Base-by-base conservation (phyloP, 768 basidiomycete species). In the Psilocybe subaeruginosa region DNA sequence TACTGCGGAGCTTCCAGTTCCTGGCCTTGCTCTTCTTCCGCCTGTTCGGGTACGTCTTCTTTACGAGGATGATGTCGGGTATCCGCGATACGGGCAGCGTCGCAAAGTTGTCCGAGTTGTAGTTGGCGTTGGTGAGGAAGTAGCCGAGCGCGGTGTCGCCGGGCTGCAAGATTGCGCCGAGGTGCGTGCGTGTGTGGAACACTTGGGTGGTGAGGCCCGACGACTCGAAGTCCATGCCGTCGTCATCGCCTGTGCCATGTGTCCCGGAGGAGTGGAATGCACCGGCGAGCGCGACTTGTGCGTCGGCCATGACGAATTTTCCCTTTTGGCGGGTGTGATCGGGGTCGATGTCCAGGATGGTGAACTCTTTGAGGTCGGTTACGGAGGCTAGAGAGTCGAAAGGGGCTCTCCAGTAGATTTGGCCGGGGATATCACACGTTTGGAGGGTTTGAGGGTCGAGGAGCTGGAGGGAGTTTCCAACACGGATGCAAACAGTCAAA, bases 141-240 rank as follows among this genome's bases (percentile, higher is more conserved):
- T 93, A 99, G 0, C 97, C 97, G 56, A 98, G 77, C 31, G 85
- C 96, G 1, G 95, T 88, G 73, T 99, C 97, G 27, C 97, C 97
- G 0, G 97, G 96, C 70, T 99, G 97, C 17, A 99, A 82, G 61
- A 83, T 81, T 14, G 86, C 91, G 55, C 97, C 97, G 46, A 99
- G 88, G 69, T 99, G 97, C 16, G 97, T 99, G 37, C 97, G 91
- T 12, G 97, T 97, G 76, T 98, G 95, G 78, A 86, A 94, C 63
- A 97, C 97, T 67, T 90, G 90, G 68, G 88, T 92, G 51, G 83
- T 76, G 9, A 77, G 71, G 4, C 86, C 86, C 3, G 79, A 74
- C 11, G 79, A 79, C 54, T 90, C 91, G 63, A 82, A 85, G 62
- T 87, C 88, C 82, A 88, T 85, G 74, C 80, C 78, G 48, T 82